Conservation (phyloP, 805 yeast genomes). For the Yarrowia sp. region DNA sequence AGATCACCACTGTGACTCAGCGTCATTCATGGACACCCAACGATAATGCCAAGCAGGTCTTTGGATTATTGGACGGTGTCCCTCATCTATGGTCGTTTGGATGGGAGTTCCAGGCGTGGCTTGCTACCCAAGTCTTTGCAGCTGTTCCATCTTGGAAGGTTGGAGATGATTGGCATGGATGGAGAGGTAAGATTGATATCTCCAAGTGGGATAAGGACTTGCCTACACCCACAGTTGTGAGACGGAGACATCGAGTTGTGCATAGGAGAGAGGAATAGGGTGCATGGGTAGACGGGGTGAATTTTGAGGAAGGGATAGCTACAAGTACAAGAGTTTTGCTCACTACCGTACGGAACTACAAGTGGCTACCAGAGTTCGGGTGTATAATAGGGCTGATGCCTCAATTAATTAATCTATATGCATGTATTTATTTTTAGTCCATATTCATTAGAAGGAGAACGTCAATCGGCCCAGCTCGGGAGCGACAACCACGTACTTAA, state of each 20-base stretch:
- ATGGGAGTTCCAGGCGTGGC: conserved; percentile 5
- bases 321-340: no score
- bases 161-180: conserved; percentile 24
- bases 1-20: neutral
- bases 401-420: conserved; percentile 32
- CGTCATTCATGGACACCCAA: conserved; percentile 10
- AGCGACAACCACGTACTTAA: conserved; percentile 72
- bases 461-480: conserved; percentile 71
- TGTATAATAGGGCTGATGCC: neutral
- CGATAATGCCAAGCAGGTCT: conserved; percentile 17
- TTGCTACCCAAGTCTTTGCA: neutral
- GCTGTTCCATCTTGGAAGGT: neutral
- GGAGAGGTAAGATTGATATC: neutral
- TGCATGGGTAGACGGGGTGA: no score
- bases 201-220: conserved; percentile 1
- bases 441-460: conserved; percentile 58
- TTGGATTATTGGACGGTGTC: neutral
- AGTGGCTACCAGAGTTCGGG: neutral
- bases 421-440: conserved; percentile 22
- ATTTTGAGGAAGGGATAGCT: no score
- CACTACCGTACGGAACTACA: neutral
- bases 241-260: neutral
- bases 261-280: neutral
- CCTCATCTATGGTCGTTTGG: conserved; percentile 21
- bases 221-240: neutral